Evolutionary conservation across 1,284 basidiomycete species (phyloP), one percentile per base, ranked within the genome.

Genomic region (Kalmanozyma brasiliensis): DNA sequence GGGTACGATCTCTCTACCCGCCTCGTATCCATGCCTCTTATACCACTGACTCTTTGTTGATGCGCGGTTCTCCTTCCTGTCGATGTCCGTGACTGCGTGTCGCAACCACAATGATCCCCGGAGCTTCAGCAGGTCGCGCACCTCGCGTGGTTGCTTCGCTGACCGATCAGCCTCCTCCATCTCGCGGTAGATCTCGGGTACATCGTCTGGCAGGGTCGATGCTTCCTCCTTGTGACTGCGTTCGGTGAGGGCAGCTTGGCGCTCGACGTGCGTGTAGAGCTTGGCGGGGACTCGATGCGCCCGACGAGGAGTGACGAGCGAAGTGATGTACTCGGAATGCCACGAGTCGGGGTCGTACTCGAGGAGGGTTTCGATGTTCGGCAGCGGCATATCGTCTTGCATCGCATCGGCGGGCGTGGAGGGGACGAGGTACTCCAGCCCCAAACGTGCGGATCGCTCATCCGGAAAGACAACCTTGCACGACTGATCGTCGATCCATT

Each of bases 401-500:
- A 57, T 57, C 9, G 49, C 41, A 19, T 38, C 41, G n/a, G 42
- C 11, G 26, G 36, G 9, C 11, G 41, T 9, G 6, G 64, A 45
- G 0, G 65, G 34, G 0, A 73, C 57, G 17, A 76, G 56, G 36
- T 77, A 77, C 43, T 77, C 75, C n/a, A 77, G 56, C 0, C 57
- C 75, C 4, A 77, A 26, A 3, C 73, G 64, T 5, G 76, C 76
- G 1, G 76, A 65, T 8, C 52, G 40, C 19, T 71, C 57, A 33
- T 73, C 56, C 8, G 72, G 51, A 49, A 82, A 82, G 16, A 81
- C 79, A n/a, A 82, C 36, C 22, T 76, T 75, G 46, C 76, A 78
- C 20, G 71, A 49, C 41, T 58, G 44, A 36, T 82, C 80, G 44
- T 78, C 72, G 56, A 82, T 74, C 80, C 80, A 82, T 51, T 82